These are phyloP conservation scores for Globisporangium parvum DNA, from an alignment of 352 stramenopile species.

Conservation along the genomic window DNA sequence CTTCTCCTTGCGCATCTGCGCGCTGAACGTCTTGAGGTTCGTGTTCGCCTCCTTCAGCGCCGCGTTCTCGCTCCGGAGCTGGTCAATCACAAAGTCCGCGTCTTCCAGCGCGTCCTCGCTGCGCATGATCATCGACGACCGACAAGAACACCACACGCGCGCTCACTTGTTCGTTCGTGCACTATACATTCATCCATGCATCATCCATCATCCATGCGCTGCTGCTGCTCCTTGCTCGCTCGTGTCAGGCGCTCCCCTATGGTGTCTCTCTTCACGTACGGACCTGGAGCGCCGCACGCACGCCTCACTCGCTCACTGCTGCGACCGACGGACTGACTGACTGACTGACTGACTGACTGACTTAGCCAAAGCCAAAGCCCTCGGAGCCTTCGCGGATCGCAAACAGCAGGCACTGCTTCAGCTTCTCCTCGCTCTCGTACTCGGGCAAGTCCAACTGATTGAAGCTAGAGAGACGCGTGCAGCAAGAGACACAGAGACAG, in stretches of 20 bases:
- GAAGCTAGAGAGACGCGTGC: constrained; percentile 72
- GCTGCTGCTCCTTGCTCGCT: no score
- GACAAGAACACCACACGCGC: constrained; percentile 6
- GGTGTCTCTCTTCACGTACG: neutral
- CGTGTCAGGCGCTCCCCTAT: no score
- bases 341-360: neutral
- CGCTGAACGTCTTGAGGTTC: constrained; percentile 80
- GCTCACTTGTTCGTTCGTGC: neutral
- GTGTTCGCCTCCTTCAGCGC: constrained; percentile 79
- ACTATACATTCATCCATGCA: no score
- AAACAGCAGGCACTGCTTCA: constrained; percentile 95
- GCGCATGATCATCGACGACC: constrained; percentile 73
- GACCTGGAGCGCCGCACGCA: no score
- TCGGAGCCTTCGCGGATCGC: constrained; percentile 97
- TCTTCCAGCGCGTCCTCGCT: constrained; percentile 75
- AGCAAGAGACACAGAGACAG: constrained; percentile 7
- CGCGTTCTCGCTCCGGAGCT: constrained; percentile 75
- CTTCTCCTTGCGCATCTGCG: constrained; percentile 85
- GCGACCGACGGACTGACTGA: no score
- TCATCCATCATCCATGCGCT: no score
- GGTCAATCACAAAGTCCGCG: constrained; percentile 79
- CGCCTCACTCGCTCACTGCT: neutral
- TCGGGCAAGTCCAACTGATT: constrained; percentile 98
- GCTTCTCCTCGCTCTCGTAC: constrained; percentile 97
- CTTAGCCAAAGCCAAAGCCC: constrained; percentile 97